Base-by-base conservation (phyloP, 148 eudicot species). In the Rhododendron henanense region DNA sequence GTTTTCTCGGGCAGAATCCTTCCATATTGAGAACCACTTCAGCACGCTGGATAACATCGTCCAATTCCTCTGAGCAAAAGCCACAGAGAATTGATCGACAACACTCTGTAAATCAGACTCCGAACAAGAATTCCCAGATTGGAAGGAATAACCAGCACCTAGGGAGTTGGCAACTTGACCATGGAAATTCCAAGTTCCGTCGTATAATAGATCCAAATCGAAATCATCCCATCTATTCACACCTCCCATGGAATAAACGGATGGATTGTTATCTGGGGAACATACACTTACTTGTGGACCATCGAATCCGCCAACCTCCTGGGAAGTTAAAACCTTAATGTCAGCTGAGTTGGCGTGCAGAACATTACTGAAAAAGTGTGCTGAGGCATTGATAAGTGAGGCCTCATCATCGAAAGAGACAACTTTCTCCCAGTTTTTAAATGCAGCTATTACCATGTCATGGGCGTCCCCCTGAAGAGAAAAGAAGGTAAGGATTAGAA, bases 351-450 rank as follows among this genome's bases (percentile, higher is more conserved):
- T 87, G 84, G 89, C 57, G 53, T 84, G 86, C 39, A 41, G 71
- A 9, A 13, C 73, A n/a, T 44, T 59, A 83, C 87, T 89, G 53
- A 90, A 84, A 55, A 88, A 82, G 65, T 44, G 79, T 35, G 78
- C 9, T 39, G 57, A 45, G 37, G 50, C 16, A n/a, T n/a, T 5
- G 13, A 84, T 76, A 74, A 92, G 93, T 50, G 93, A 90, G 44
- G 92, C 81, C 86, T 89, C 91, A 74, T 94, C 95, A 59, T 97
- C 94, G 45, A 91, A 88, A 33, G 92, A 59, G 44, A 90, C 85
- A 39, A 95, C 93, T 84, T 92, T 88, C 23, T 89, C 96, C 93
- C 91, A 88, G 80, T 94, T 89, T 82, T 85, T 89, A 85, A 89
- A 94, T 61, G 96, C 98, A 71, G 91, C 90, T 9, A 89, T 85